A percentile compares a stretch with the other conserved stretches of the same genome.
These are phyloP conservation scores for Lachancea kluyveri DNA, from an alignment of 805 yeast species.

Conservation along the genomic window DNA sequence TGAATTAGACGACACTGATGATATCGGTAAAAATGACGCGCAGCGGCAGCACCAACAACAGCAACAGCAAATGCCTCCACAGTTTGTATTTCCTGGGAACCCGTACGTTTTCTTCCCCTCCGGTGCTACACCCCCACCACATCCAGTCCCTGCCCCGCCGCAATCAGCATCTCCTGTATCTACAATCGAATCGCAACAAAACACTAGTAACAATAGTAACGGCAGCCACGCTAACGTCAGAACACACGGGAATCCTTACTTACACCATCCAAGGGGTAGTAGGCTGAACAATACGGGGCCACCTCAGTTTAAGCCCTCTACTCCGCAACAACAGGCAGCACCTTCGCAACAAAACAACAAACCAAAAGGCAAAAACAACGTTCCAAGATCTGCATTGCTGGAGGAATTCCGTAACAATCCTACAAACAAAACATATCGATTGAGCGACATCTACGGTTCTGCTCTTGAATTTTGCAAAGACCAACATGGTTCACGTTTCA, in stretches of 20 bases:
- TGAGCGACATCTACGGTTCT: conserved; percentile 77
- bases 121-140: conserved; percentile 20
- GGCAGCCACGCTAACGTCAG: too few species aligned
- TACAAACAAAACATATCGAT: conserved; percentile 47
- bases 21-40: conserved; percentile 1
- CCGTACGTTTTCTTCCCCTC: conserved; percentile 7
- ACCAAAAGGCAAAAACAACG: conserved; percentile 20
- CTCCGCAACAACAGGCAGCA: not conserved
- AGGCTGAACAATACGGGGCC: not conserved
- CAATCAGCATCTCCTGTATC: conserved; percentile 2
- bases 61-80: conserved; percentile 15
- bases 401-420: conserved; percentile 74
- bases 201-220: too few species aligned
- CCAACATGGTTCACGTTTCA: conserved; percentile 95
- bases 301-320: not conserved
- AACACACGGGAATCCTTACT: conserved; percentile 6
- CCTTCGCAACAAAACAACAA: conserved; percentile 1
- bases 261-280: conserved; percentile 4
- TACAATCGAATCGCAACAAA: not conserved
- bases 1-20: conserved; percentile 1
- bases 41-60: conserved; percentile 3
- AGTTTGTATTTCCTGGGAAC: conserved; percentile 5
- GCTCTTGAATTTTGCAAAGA: conserved; percentile 90
- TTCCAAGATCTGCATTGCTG: conserved; percentile 68
- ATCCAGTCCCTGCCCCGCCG: conserved; percentile 11